Conservation (phyloP, 2,329 filamentous ascomycete species). For the Calonectria multiphialidica region DNA sequence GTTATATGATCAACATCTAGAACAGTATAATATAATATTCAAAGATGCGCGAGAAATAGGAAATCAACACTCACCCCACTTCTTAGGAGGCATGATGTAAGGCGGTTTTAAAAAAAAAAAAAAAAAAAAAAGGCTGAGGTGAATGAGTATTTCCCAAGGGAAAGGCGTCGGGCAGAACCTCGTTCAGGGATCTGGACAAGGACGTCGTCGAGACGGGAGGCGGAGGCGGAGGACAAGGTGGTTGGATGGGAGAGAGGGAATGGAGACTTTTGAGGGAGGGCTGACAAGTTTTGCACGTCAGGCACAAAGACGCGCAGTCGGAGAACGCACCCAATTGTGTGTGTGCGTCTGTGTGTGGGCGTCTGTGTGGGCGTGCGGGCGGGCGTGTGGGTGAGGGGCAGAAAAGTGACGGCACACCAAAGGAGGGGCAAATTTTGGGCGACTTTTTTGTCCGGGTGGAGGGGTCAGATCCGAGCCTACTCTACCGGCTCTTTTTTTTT, state of each 20-base stretch:
- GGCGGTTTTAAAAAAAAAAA: conserved; percentile 5
- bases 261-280: conserved; percentile 13
- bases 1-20: background rate
- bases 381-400: conserved; percentile 25
- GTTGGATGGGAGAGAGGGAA: conserved; percentile 14
- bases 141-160: conserved; percentile 1
- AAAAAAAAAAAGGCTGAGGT: background rate
- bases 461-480: background rate
- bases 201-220: background rate
- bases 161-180: background rate
- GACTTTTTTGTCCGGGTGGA: conserved; percentile 3
- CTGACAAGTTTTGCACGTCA: conserved; percentile 29
- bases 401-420: conserved; percentile 29
- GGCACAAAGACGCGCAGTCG: conserved; percentile 32
- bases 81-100: conserved; percentile 58
- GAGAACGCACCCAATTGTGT: conserved; percentile 20
- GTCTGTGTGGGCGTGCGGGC: conserved; percentile 19
- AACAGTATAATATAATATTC: background rate
- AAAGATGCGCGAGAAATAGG: background rate
- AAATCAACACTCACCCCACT: conserved; percentile 54
- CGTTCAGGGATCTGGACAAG: conserved; percentile 16
- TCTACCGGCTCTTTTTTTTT: too few relatives aligned
- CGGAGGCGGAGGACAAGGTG: conserved; percentile 8
- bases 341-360: conserved; percentile 23
- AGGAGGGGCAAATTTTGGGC: conserved; percentile 30